A percentile compares a stretch with the other conserved stretches of the same genome.
These are phyloP conservation scores for Aureobasidium mangrovei DNA, from an alignment of 2,329 filamentous ascomycete species.

Conservation along the genomic window DNA sequence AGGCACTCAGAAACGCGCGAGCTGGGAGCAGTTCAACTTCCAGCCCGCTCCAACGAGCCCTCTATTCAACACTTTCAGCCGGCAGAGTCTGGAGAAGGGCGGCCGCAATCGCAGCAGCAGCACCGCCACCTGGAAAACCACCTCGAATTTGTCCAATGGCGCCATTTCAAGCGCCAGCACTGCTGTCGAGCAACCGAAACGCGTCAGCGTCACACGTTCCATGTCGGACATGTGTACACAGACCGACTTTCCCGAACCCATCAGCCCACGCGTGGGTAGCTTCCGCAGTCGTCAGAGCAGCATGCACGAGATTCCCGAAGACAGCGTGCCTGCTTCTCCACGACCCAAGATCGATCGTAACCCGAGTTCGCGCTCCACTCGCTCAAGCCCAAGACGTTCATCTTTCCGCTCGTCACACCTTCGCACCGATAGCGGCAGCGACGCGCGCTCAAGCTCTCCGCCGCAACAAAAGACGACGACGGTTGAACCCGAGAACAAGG, in stretches of 20 bases:
- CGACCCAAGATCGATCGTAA: background rate
- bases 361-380: background rate
- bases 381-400: slow-evolving; percentile 1
- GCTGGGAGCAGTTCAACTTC: slow-evolving; percentile 75
- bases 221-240: slow-evolving; percentile 59
- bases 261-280: slow-evolving; percentile 16
- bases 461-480: background rate
- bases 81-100: slow-evolving; percentile 56
- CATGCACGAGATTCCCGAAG: slow-evolving; percentile 31
- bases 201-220: slow-evolving; percentile 25
- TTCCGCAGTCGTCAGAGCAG: slow-evolving; percentile 14
- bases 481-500: slow-evolving; percentile 15
- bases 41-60: slow-evolving; percentile 69
- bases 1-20: slow-evolving; percentile 64
- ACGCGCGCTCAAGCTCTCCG: slow-evolving; percentile 8
- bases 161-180: slow-evolving; percentile 49
- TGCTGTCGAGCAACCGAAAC: background rate
- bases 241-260: slow-evolving; percentile 33
- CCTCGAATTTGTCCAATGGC: slow-evolving; percentile 52
- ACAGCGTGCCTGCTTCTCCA: background rate
- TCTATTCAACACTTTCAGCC: slow-evolving; percentile 47
- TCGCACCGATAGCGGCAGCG: background rate
- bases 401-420: slow-evolving; percentile 8
- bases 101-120: slow-evolving; percentile 42
- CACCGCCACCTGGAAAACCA: slow-evolving; percentile 61